A percentile compares a stretch with the other conserved stretches of the same genome.
phyloP scores from a whole-genome alignment of 352 stramenopile species.

The Phytopythium chamaehyphon region DNA sequence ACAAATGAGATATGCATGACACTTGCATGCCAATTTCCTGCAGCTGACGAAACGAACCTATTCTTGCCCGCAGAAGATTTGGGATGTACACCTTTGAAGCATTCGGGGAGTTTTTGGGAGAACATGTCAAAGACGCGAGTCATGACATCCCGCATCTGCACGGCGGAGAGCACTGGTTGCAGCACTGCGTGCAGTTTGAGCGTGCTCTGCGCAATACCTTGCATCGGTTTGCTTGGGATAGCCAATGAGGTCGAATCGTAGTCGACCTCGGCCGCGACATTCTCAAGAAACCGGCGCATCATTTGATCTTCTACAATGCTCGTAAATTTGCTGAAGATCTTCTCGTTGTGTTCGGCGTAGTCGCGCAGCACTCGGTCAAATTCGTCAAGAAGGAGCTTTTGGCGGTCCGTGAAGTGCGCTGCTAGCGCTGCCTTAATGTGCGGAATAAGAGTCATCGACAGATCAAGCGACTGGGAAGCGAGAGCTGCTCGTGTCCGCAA shows the following conservation, averaged over 20 bases:
- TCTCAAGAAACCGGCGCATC: constrained; percentile 90
- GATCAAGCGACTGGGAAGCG: constrained; percentile 93
- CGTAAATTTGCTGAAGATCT: constrained; percentile 97
- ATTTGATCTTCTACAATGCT: constrained; percentile 96
- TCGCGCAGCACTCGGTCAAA: constrained; percentile 95
- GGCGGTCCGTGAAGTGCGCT: constrained; percentile 91
- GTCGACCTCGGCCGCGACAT: constrained; percentile 68
- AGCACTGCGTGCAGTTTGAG: constrained; percentile 95
- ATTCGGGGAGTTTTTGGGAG: constrained; percentile 84
- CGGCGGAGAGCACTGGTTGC: constrained; percentile 86
- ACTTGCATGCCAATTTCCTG: too few species aligned
- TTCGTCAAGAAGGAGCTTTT: constrained; percentile 95
- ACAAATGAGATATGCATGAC: not conserved
- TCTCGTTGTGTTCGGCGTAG: constrained; percentile 95
- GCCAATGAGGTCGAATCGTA: constrained; percentile 58
- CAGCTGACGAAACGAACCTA: constrained; percentile 35
- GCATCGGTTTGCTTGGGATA: constrained; percentile 81
- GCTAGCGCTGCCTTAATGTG: constrained; percentile 95
- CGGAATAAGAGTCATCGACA: constrained; percentile 93
- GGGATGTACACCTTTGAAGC: constrained; percentile 83
- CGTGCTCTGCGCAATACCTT: constrained; percentile 93
- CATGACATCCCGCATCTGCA: constrained; percentile 96
- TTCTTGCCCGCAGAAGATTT: constrained; percentile 67
- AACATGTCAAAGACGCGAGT: constrained; percentile 89
- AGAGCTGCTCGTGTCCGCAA: constrained; percentile 52